These are phyloP conservation scores for Lichtheimia ramosa DNA, from an alignment of 371 early-diverging fungal genomes.

Conservation along the genomic window DNA sequence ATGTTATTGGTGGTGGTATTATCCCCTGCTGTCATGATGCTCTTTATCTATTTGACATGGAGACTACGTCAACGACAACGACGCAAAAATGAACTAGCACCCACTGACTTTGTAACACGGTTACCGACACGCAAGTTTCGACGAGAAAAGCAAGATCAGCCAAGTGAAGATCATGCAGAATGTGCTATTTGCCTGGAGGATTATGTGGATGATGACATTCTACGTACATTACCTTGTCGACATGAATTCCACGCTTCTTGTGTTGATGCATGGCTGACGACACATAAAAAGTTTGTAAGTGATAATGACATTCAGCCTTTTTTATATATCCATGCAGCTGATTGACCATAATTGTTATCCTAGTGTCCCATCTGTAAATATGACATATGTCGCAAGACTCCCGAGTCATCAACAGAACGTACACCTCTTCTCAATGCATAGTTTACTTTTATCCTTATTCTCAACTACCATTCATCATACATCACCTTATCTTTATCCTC, in stretches of 20 bases:
- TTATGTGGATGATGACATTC: constrained; percentile 78
- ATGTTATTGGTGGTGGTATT: constrained; percentile 71
- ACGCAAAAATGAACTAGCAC: constrained; percentile 74
- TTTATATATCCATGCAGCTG: neutral
- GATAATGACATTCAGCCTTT: neutral
- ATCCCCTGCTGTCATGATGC: constrained; percentile 75
- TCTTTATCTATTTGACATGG: constrained; percentile 75
- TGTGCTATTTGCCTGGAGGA: constrained; percentile 96
- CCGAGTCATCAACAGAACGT: constrained; percentile 30
- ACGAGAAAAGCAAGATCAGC: constrained; percentile 43
- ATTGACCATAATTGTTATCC: neutral
- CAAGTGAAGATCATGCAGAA: constrained; percentile 58
- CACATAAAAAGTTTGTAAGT: constrained; percentile 79
- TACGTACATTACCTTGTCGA: constrained; percentile 84
- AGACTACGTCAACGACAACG: constrained; percentile 71
- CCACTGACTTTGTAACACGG: constrained; percentile 67
- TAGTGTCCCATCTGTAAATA: constrained; percentile 50
- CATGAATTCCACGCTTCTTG: constrained; percentile 94
- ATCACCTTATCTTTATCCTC: neutral
- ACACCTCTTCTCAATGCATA: constrained; percentile 42
- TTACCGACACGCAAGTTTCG: constrained; percentile 69
- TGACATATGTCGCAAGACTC: constrained; percentile 41
- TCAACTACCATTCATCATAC: neutral
- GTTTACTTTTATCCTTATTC: neutral
- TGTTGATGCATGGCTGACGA: constrained; percentile 88